Percentiles rank a stretch among this genome's conserved stretches.
Conservation (phyloP, 257 asterid genomes). For the Nicotiana paniculata region DNA sequence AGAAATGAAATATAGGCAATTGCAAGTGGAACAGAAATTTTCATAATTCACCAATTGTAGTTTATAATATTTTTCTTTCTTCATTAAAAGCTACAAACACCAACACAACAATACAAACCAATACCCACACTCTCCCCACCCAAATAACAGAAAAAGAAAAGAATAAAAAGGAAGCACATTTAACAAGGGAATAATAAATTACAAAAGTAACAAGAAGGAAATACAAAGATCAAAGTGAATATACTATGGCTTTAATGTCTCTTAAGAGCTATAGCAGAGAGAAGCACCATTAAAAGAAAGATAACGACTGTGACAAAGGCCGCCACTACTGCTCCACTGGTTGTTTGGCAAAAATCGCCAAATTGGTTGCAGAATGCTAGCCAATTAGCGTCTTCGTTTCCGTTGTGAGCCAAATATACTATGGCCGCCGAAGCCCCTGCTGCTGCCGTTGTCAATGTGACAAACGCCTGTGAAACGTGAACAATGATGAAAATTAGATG, state of each 20-base stretch:
- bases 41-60: not conserved
- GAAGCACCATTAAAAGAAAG: constrained; percentile 29
- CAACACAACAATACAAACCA: not conserved
- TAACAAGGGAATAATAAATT: not conserved
- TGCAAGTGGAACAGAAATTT: not conserved
- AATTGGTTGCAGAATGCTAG: constrained; percentile 60
- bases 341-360: constrained; percentile 43
- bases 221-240: not conserved
- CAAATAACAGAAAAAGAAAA: not conserved
- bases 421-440: constrained; percentile 60
- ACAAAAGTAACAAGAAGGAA: not conserved
- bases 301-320: constrained; percentile 39
- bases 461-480: constrained; percentile 27
- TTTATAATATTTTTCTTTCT: not conserved
- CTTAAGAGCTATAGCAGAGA: constrained; percentile 55
- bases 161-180: not conserved
- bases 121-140: not conserved
- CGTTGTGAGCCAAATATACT: constrained; percentile 66
- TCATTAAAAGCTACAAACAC: not conserved
- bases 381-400: constrained; percentile 65
- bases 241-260: constrained; percentile 10
- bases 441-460: constrained; percentile 51
- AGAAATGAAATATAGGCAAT: too few relatives aligned
- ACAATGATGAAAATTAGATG: not conserved
- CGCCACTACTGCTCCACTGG: constrained; percentile 54